Evolutionary conservation across 2,329 filamentous ascomycete species (phyloP).

Genomic region (Cladosporium sp.): DNA sequence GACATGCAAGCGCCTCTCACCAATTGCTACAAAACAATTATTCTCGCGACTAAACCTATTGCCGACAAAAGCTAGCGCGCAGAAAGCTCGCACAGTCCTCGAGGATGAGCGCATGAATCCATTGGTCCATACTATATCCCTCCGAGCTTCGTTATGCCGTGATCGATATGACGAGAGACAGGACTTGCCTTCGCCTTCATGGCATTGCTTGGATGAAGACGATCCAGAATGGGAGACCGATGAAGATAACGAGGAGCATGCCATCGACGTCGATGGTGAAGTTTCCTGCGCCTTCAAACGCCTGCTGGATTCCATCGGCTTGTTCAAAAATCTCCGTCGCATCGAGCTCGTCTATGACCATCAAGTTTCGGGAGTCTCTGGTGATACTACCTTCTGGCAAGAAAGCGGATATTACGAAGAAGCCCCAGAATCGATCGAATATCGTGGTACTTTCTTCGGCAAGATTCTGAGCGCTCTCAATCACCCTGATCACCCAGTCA

Average conservation of each 20-base stretch:
- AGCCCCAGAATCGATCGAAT: background rate
- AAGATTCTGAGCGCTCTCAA: background rate
- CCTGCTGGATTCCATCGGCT: background rate
- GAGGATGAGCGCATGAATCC: background rate
- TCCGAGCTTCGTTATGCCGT: background rate
- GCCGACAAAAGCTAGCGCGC: background rate
- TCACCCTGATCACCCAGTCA: conserved; percentile 2
- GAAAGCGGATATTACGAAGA: background rate
- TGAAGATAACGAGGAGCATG: background rate
- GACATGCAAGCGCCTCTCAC: background rate
- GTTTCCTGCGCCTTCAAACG: background rate
- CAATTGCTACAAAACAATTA: background rate
- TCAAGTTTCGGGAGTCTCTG: background rate
- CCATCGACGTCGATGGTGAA: background rate
- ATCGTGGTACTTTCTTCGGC: background rate
- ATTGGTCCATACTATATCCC: background rate
- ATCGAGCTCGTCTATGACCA: background rate
- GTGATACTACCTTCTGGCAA: background rate
- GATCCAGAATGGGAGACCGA: background rate
- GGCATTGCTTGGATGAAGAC: background rate
- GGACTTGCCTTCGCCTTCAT: background rate
- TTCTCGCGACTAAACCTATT: background rate
- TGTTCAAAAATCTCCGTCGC: background rate
- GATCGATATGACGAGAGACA: background rate
- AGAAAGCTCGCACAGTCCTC: background rate